Conservation (phyloP, 805 yeast species). For the Schwanniomyces polymorphus region DNA sequence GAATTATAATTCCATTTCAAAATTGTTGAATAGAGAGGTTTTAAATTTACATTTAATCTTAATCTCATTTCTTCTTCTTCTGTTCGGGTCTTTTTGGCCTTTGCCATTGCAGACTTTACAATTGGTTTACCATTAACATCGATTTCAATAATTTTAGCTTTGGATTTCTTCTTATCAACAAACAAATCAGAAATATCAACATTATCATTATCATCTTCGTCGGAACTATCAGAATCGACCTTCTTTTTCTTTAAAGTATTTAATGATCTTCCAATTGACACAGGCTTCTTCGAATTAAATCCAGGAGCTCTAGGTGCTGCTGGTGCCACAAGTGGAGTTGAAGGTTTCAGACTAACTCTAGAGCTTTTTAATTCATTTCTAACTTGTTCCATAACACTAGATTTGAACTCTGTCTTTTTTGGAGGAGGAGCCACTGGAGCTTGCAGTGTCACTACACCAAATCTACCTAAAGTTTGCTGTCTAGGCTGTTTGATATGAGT, state of each 20-base stretch:
- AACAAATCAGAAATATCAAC: constrained; percentile 42
- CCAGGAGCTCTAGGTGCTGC: constrained; percentile 58
- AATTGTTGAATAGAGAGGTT: constrained; percentile 68
- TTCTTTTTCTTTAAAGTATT: constrained; percentile 31
- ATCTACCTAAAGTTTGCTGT: constrained; percentile 35
- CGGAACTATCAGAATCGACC: constrained; percentile 33
- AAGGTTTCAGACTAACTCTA: constrained; percentile 21
- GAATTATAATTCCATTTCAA: constrained; percentile 75
- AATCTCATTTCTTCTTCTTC: constrained; percentile 79
- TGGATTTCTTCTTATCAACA: constrained; percentile 32
- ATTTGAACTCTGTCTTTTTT: constrained; percentile 24
- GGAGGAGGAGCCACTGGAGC: constrained; percentile 40
- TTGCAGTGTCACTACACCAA: constrained; percentile 29
- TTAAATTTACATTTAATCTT: constrained; percentile 74
- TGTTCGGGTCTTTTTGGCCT: constrained; percentile 35
- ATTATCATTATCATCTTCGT: constrained; percentile 21
- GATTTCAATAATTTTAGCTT: constrained; percentile 37
- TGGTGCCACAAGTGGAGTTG: constrained; percentile 21
- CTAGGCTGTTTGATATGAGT: constrained; percentile 20
- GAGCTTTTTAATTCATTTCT: constrained; percentile 28
- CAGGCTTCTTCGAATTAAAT: constrained; percentile 37
- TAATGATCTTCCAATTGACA: constrained; percentile 37
- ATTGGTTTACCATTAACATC: constrained; percentile 46
- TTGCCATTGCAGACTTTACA: constrained; percentile 21
- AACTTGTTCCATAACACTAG: constrained; percentile 33